Base-by-base conservation (phyloP, 2,329 filamentous ascomycete species). In the Magnaporthiopsis rhizophila region DNA sequence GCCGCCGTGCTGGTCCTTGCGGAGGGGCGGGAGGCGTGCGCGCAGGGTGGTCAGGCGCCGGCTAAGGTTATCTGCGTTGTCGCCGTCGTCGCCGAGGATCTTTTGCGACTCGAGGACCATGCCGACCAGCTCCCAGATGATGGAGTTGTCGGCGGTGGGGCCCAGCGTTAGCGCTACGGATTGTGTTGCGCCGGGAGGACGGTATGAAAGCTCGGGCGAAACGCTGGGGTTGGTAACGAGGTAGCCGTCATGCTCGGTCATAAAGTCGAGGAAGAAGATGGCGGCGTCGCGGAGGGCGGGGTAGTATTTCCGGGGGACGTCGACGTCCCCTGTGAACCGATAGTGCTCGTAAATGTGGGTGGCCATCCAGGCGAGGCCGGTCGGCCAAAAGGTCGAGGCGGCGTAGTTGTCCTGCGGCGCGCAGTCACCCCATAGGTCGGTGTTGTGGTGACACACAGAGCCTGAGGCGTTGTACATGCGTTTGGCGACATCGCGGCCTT, bases 301-400 rank as follows among this genome's bases (percentile, higher is more conserved):
- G 60, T 72, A 70, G 18, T 65, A 68, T 8, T 64, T 64, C 36
- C 61, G 59, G 13, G 76, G 69, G 62, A 77, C 74, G 0, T 66
- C 50, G 21, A 64, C 63, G 63, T 78, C 70, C 0, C 70, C 67
- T 1, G 70, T 74, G 64, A 76, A 79, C 6, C 68, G 69, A 63
- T 76, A 78, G 61, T 75, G 72, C 64, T 79, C 75, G 66, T 76
- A 75, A 24, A 75, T 69, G 65, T 80, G 76, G 58, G 70, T 71
- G 24, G 73, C 73, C 8, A 80, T 65, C 78, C 78, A 80, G 9
- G 74, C 75, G 0, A 72, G 74, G 18, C 76, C 75, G 64, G 79
- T 69, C 0, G 76, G 76, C 77, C 77, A 79, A 65, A 74, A 69
- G 3, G 70, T 74, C 9, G 67, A 69, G 6, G 69, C 67, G 4